These are phyloP conservation scores for Polyplosphaeria fusca DNA, from an alignment of 495 filamentous ascomycete species.

Conservation along the genomic window DNA sequence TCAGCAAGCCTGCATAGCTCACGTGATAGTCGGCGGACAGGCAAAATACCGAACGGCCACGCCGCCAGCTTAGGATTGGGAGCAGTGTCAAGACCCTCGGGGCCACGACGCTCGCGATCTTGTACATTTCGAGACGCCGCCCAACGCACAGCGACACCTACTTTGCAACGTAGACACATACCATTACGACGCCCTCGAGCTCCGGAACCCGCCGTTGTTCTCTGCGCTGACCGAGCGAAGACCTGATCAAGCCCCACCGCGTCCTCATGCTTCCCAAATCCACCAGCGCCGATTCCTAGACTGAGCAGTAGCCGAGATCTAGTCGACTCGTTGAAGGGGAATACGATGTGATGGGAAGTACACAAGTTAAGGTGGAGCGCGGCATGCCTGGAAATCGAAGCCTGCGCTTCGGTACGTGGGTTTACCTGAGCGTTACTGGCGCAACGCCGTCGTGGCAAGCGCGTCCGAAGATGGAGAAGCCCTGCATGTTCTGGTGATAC, in stretches of 20 bases:
- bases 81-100: no score
- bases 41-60: no score
- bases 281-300: conserved; percentile 10
- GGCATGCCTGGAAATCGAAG: conserved; percentile 15
- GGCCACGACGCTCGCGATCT: no score
- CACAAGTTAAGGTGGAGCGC: conserved; percentile 5
- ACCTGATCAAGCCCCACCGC: conserved; percentile 13
- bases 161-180: no score
- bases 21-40: no score
- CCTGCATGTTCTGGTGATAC: conserved; percentile 4
- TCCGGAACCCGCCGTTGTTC: conserved; percentile 10
- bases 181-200: no score
- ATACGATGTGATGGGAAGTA: conserved; percentile 1
- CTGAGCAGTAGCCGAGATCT: conserved; percentile 11
- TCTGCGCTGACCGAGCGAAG: conserved; percentile 13
- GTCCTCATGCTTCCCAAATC: conserved; percentile 11
- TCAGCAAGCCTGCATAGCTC: no score
- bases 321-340: conserved; percentile 10
- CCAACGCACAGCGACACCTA: no score
- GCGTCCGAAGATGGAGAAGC: conserved; percentile 7
- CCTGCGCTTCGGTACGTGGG: conserved; percentile 3
- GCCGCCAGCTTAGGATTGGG: no score
- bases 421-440: conserved; percentile 8
- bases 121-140: no score
- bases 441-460: conserved; percentile 15